Base-by-base conservation (phyloP, 2,329 filamentous ascomycete genomes). In the Raffaelea arxii region DNA sequence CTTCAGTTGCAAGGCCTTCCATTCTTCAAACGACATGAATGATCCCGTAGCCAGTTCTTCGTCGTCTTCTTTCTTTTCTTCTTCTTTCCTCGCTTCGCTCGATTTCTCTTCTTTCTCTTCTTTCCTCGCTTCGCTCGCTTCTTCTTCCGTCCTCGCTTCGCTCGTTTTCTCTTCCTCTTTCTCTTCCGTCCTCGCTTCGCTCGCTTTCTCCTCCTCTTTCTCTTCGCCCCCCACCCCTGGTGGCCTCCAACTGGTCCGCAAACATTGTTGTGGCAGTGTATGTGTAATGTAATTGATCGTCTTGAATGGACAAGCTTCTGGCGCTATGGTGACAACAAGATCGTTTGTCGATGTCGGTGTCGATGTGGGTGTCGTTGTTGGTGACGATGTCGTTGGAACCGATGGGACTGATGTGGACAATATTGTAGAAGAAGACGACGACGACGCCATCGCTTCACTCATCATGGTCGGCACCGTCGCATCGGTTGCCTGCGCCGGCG, bases 21-120 rank as follows among this genome's bases (percentile, higher is more conserved):
- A 98, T 58, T 97, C 91, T 61, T 97, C 92, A 56, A 98, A 98
- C 0, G 92, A 96, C 56, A 97, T 80, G 62, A 97, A 97, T 6
- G 89, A 83, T 41, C 63, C 63, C 2, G 67, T 65, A 41, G 65
- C 66, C 40, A 82, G 77, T 54, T 86, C 52, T 16, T 55, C 47
- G 16, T 45, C 30, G 30, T 54, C 52, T 10, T 52, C 53, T 14
- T 49, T 49, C n/a, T n/a, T n/a, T n/a, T n/a, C n/a, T n/a, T n/a
- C n/a, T n/a, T n/a, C n/a, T n/a, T n/a, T n/a, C n/a, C n/a, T n/a
- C 5, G 38, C 18, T 45, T 25, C 25, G 46, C 21, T 2, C n/a
- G n/a, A n/a, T n/a, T n/a, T n/a, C n/a, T n/a, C n/a, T n/a, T n/a
- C n/a, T n/a, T n/a, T n/a, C n/a, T 23, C 22, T 10, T 46, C 30